Conservation (phyloP, 768 basidiomycete species). For the Rhizopogon roseolus region DNA sequence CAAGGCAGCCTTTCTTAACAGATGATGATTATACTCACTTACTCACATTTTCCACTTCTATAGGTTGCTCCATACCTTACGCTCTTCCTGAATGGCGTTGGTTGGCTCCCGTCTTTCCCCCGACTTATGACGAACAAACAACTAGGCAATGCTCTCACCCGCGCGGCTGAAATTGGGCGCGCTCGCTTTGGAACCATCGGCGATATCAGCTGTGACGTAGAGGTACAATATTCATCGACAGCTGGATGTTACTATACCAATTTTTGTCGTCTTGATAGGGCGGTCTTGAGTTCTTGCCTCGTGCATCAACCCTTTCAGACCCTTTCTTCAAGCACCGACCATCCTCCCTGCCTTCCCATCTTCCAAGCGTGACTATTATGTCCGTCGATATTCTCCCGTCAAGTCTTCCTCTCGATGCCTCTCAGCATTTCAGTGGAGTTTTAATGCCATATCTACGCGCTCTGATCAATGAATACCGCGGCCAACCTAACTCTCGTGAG, state of each 20-base stretch:
- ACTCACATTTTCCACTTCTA: not conserved
- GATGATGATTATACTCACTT: not conserved
- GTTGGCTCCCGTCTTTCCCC: constrained; percentile 78
- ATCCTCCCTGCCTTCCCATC: constrained; percentile 33
- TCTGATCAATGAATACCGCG: constrained; percentile 41
- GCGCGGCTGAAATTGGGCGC: constrained; percentile 44
- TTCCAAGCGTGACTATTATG: constrained; percentile 72
- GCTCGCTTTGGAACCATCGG: constrained; percentile 69
- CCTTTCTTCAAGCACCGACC: constrained; percentile 63
- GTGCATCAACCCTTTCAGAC: constrained; percentile 70
- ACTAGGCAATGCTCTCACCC: constrained; percentile 44
- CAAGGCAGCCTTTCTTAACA: constrained; percentile 37
- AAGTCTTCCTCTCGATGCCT: constrained; percentile 78
- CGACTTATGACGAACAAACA: constrained; percentile 71
- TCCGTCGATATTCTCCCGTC: constrained; percentile 90
- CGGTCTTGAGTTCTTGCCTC: constrained; percentile 77
- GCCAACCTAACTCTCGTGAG: constrained; percentile 17
- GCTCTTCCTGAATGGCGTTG: constrained; percentile 80
- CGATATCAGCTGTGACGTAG: constrained; percentile 88
- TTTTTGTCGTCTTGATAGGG: constrained; percentile 42
- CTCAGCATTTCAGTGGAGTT: constrained; percentile 63
- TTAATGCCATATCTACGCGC: constrained; percentile 65
- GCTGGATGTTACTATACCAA: not conserved
- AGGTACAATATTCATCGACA: constrained; percentile 35
- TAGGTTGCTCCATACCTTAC: constrained; percentile 85